Base-by-base conservation (phyloP, 345 rosid genomes). In the Moringa oleifera region DNA sequence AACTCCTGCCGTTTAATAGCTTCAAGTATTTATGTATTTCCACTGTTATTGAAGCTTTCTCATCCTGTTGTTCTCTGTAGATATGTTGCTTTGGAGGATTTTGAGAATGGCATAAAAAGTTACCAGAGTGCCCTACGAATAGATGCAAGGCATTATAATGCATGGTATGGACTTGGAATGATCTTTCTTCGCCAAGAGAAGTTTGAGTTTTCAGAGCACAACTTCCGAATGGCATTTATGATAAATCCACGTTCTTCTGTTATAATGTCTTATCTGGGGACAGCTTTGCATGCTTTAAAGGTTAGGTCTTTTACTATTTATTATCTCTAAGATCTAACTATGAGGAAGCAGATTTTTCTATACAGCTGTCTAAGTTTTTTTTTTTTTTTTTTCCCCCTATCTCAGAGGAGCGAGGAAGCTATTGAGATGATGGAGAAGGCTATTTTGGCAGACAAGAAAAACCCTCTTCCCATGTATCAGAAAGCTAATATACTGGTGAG, bases 131-230 rank as follows among this genome's bases (percentile, higher is more conserved):
- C 99, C 66, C 92, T 94, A 47, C 66, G 85, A 63, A 80, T 94
- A 63, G 99, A 94, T 84, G 66, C 85, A 58, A 88, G 99, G 71
- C 99, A 94, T 73, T 94, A 94, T 69, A 94, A 94, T 36, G 69
- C 99, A 9, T 94, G 97, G 97, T 91, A 94, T 73, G 99, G 99
- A 36, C 95, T 94, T 67, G 99, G 97, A 65, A 88, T 90, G 95
- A 78, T 90, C 61, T 90, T 79, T 68, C 92, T 94, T 62, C 90
- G 97, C 61, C 97, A 90, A 76, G 99, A 94, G 80, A 90, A 90
- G 77, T 78, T 83, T 59, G 95, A 90, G 71, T 94, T 94, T 75
- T 81, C 99, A 0, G 97, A 90, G 84, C 97, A 94, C 79, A 97
- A 90, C 75, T 94, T 94, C 76, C 80, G 72, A 75, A 83, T 81